Conservation (phyloP, 805 yeast species). For the Myxozyma mucilagina region DNA sequence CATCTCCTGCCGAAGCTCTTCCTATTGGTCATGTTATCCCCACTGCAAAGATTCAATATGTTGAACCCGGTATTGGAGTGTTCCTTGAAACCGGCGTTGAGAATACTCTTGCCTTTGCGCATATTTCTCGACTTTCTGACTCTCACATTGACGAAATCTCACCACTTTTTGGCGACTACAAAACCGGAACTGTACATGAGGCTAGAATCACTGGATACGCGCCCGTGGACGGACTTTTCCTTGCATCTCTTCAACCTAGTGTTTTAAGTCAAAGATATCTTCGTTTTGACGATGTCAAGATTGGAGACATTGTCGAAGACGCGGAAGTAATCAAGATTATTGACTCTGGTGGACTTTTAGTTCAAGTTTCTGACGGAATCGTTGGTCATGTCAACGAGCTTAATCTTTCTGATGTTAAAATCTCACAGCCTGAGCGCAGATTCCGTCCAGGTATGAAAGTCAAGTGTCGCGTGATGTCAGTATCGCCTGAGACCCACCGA, state of each 20-base stretch:
- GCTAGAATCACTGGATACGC: constrained; percentile 80
- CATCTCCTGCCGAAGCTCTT: constrained; percentile 52
- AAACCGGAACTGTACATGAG: constrained; percentile 62
- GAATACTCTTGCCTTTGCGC: constrained; percentile 66
- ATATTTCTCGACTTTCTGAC: constrained; percentile 62
- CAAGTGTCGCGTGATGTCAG: constrained; percentile 66
- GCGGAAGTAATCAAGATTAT: constrained; percentile 57
- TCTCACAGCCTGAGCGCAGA: constrained; percentile 88
- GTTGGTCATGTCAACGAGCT: constrained; percentile 73
- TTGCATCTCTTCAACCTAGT: constrained; percentile 67
- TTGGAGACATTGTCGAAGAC: constrained; percentile 64
- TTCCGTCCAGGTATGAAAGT: constrained; percentile 83
- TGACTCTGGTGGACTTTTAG: constrained; percentile 64
- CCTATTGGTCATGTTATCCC: constrained; percentile 73
- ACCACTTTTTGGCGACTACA: constrained; percentile 43
- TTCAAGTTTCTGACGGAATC: constrained; percentile 60
- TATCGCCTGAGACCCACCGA: constrained; percentile 48
- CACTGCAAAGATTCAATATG: constrained; percentile 56
- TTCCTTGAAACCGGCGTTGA: constrained; percentile 52
- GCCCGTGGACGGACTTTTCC: constrained; percentile 61
- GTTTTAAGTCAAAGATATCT: constrained; percentile 66
- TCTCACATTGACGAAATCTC: constrained; percentile 42
- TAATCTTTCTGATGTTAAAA: constrained; percentile 81
- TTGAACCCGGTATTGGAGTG: constrained; percentile 45
- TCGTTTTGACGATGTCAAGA: constrained; percentile 67